A percentile compares a stretch with the other conserved stretches of the same genome.
Evolutionary conservation across 176 grass and related monocot genomes (phyloP).

Genomic region (Rhynchospora breviuscula): DNA sequence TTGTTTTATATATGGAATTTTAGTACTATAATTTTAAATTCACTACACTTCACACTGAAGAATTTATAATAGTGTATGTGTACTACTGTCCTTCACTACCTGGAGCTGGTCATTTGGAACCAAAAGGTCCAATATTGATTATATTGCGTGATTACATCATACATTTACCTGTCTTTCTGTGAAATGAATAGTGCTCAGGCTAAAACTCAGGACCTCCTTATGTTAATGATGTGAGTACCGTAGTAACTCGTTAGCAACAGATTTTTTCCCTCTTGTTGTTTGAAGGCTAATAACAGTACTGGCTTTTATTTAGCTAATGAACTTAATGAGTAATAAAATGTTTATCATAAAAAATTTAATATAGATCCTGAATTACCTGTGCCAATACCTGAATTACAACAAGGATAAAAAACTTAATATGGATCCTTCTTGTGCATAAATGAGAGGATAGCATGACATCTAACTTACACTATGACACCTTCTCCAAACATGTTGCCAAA

Average conservation of each 20-base stretch:
- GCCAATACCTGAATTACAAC: not conserved
- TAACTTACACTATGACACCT: conserved; percentile 84
- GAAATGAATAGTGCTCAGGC: not conserved
- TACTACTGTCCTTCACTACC: not conserved
- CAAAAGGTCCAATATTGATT: not conserved
- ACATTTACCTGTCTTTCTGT: not conserved
- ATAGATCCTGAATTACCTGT: not conserved
- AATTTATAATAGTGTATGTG: not conserved
- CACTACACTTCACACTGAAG: not conserved
- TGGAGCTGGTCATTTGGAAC: not conserved
- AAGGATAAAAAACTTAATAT: not conserved
- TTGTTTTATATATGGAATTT: not conserved
- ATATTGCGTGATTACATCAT: not conserved
- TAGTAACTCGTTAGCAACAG: not conserved
- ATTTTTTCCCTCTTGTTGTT: not conserved
- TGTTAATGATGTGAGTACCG: not conserved
- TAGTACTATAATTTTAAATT: not conserved
- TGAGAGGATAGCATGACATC: not conserved
- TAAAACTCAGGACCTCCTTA: conserved; percentile 7
- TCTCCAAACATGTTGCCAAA: conserved; percentile 95
- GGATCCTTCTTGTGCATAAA: not conserved
- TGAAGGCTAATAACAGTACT: not conserved
- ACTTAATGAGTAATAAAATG: not conserved
- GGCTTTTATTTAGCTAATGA: not conserved
- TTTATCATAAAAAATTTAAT: not conserved